phyloP scores from a whole-genome alignment of 176 grass and related monocot genomes.

The Bothriochloa decipiens region DNA sequence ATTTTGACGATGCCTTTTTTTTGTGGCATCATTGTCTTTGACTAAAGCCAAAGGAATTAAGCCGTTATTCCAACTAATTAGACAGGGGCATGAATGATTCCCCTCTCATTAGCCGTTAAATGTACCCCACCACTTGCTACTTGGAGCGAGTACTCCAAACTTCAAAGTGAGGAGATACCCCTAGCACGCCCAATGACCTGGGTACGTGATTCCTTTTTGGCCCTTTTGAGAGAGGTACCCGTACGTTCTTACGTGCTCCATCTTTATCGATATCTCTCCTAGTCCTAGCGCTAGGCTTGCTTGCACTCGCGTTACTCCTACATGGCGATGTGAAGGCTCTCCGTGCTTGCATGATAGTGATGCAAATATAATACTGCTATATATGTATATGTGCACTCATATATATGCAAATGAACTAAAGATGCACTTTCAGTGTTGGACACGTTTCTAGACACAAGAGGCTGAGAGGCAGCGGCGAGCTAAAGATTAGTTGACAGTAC shows the following conservation, averaged over 20 bases:
- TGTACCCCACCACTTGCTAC: no score
- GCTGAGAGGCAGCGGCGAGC: slow-evolving; percentile 5
- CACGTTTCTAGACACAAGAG: slow-evolving; percentile 52
- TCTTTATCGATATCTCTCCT: not conserved
- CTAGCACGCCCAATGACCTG: slow-evolving; percentile 25
- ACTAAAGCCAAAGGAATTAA: slow-evolving; percentile 15
- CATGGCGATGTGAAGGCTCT: slow-evolving; percentile 28
- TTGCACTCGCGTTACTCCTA: not conserved
- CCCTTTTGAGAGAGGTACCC: slow-evolving; percentile 47
- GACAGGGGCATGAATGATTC: not conserved
- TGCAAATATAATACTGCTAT: not conserved
- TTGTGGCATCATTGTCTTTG: slow-evolving; percentile 1
- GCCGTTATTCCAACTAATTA: no score
- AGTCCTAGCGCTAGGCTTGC: not conserved
- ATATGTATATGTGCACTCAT: not conserved
- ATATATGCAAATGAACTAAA: slow-evolving; percentile 21
- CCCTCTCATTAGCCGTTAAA: slow-evolving; percentile 29
- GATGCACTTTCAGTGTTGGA: slow-evolving; percentile 34
- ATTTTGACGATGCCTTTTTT: slow-evolving; percentile 12
- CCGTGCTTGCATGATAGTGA: not conserved
- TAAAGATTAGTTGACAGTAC: slow-evolving; percentile 26
- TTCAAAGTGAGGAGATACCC: slow-evolving; percentile 40
- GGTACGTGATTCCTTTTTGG: slow-evolving; percentile 46
- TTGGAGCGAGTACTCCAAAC: slow-evolving; percentile 18
- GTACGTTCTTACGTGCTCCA: slow-evolving; percentile 23